A percentile compares a stretch with the other conserved stretches of the same genome.
Conservation (phyloP, 2,329 filamentous ascomycete genomes). For the Huntiella decipiens region DNA sequence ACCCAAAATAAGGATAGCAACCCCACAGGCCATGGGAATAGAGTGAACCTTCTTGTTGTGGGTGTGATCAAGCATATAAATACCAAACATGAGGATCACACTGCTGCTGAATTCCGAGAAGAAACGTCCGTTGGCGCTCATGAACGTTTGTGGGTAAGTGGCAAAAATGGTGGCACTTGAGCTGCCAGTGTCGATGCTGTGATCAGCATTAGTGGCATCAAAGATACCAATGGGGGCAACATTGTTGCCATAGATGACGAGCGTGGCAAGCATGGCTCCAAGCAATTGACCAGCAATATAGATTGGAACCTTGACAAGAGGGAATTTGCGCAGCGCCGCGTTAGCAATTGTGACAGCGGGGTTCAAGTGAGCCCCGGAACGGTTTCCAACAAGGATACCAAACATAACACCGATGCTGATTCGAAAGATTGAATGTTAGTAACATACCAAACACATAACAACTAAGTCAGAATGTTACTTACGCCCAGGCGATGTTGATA, state of each 20-base stretch:
- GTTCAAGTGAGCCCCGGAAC: slow-evolving; percentile 50
- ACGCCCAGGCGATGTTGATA: slow-evolving; percentile 32
- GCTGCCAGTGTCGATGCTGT: slow-evolving; percentile 39
- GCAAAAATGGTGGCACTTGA: slow-evolving; percentile 53
- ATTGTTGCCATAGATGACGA: slow-evolving; percentile 44
- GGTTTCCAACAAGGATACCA: slow-evolving; percentile 45
- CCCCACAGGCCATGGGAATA: slow-evolving; percentile 31
- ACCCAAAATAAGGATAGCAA: slow-evolving; percentile 58
- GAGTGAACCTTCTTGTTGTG: slow-evolving; percentile 39
- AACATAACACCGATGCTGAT: slow-evolving; percentile 46
- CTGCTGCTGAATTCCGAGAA: slow-evolving; percentile 55
- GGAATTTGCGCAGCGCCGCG: slow-evolving; percentile 48
- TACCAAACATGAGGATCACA: slow-evolving; percentile 49
- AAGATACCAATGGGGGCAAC: slow-evolving; percentile 43
- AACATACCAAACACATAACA: not conserved
- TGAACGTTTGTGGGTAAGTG: slow-evolving; percentile 51
- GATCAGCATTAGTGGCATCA: slow-evolving; percentile 39
- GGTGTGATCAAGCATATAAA: slow-evolving; percentile 41
- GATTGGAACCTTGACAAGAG: slow-evolving; percentile 49
- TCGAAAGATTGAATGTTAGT: slow-evolving; percentile 3
- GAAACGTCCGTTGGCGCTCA: slow-evolving; percentile 48
- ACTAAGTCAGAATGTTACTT: slow-evolving; percentile 12
- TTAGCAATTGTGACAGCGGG: slow-evolving; percentile 53
- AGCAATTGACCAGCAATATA: slow-evolving; percentile 48
- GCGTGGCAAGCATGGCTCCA: slow-evolving; percentile 44